phyloP scores from a whole-genome alignment of 2,329 filamentous ascomycete species.

The Elsinoe ampelina region DNA sequence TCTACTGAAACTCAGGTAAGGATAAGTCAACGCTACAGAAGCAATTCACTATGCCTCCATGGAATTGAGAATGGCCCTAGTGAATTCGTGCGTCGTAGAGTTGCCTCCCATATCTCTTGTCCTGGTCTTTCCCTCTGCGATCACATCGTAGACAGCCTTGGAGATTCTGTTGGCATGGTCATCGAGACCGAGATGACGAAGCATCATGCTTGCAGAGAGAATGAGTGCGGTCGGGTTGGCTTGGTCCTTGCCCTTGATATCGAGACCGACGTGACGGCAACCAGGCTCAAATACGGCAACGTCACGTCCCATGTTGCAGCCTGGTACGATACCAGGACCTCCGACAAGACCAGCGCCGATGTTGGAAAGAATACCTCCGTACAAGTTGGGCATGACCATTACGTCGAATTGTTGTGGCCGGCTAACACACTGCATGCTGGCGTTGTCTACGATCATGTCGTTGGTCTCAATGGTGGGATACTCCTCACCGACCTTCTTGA shows the following conservation, averaged over 20 bases:
- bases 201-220: conserved; percentile 90
- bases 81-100: conserved; percentile 88
- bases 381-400: conserved; percentile 99
- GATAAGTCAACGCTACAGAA: neutral
- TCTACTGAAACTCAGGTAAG: conserved; percentile 13
- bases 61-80: conserved; percentile 83
- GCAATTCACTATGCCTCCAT: conserved; percentile 54
- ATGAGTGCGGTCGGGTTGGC: conserved; percentile 96
- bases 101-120: conserved; percentile 95
- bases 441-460: conserved; percentile 99
- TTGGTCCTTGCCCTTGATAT: conserved; percentile 99
- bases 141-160: conserved; percentile 72
- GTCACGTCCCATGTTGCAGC: conserved; percentile 99
- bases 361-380: conserved; percentile 98
- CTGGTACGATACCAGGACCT: conserved; percentile 91
- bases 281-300: conserved; percentile 98
- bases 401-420: conserved; percentile 97
- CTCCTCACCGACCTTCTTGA: conserved; percentile 86
- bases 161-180: conserved; percentile 98
- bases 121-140: conserved; percentile 78
- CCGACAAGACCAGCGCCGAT: conserved; percentile 95
- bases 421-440: conserved; percentile 97
- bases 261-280: conserved; percentile 96
- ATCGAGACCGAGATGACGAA: conserved; percentile 92
- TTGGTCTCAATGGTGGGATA: conserved; percentile 93